Conservation (phyloP, 2,329 filamentous ascomycete species). For the Elsinoe ampelina region DNA sequence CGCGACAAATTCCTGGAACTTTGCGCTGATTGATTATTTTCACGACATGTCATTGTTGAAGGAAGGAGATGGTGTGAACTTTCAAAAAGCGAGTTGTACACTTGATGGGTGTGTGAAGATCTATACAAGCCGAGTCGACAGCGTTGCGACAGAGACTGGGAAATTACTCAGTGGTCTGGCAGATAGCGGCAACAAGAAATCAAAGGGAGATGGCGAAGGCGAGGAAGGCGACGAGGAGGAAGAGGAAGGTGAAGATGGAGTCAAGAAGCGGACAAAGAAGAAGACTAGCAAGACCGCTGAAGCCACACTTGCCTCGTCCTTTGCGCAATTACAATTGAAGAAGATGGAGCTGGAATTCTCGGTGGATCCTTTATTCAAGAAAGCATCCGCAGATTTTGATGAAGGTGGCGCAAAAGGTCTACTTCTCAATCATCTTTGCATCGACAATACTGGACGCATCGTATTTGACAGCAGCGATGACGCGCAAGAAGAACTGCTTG, state of each 20-base stretch:
- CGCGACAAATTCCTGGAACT: constrained; percentile 96
- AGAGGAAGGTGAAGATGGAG: constrained; percentile 42
- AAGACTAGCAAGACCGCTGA: constrained; percentile 74
- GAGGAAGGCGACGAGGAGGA: constrained; percentile 52
- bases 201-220: constrained; percentile 44
- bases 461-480: constrained; percentile 99
- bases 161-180: constrained; percentile 89
- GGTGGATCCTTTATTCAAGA: constrained; percentile 98
- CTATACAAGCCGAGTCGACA: constrained; percentile 96
- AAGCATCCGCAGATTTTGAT: constrained; percentile 95
- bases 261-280: constrained; percentile 57
- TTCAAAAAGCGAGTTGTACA: constrained; percentile 96
- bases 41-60: constrained; percentile 97
- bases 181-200: constrained; percentile 61
- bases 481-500: constrained; percentile 43
- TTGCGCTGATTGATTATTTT: constrained; percentile 99
- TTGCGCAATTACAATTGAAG: constrained; percentile 81
- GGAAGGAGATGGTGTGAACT: constrained; percentile 94
- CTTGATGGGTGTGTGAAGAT: constrained; percentile 98
- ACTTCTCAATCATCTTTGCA: constrained; percentile 90
- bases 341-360: constrained; percentile 96
- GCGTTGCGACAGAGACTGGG: constrained; percentile 92
- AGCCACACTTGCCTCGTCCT: constrained; percentile 83
- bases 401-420: constrained; percentile 95
- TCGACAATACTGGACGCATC: constrained; percentile 83